Base-by-base conservation (phyloP, 768 basidiomycete genomes). In the Phallus indusiatus region DNA sequence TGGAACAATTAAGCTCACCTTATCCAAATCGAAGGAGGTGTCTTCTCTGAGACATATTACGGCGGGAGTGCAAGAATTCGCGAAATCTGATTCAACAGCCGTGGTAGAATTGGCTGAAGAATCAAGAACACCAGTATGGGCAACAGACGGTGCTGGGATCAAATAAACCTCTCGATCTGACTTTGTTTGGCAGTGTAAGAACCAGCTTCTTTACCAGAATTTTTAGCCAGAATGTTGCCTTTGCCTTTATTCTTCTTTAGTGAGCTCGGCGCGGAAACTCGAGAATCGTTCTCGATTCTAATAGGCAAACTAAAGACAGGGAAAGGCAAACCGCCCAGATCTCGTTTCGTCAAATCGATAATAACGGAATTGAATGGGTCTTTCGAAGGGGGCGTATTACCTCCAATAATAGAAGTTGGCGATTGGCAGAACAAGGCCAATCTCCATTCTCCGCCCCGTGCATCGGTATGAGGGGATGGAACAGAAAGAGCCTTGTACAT, bases 1-100 rank as follows among this genome's bases (percentile, higher is more conserved):
- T 36, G 20, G 20, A 48, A 24, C 28, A 2, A 9, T 11, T 17
- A 33, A 16, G 63, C 77, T 67, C 62, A 90, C 94, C 82, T 96
- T 95, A 76, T 96, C 94, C 4, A 95, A 76, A 67, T 94, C 94
- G 68, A 91, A 95, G 1, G 88, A 88, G 0, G 88, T 93, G 66
- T 90, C 86, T 66, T 96, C 94, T 17, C 72, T 75, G 21, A 96
- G 74, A 34, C 68, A 74, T 61, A 94, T 61, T 65, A 47, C 62
- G 56, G 24, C 56, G 5, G 61, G 20, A 21, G 24, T 58, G 5
- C 55, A 22, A 21, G 8, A 33, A 36, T 14, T 24, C 12, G 6
- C 42, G 33, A 14, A 57, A 16, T 12, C 47, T 12, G 11, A 14
- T 4, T 24, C 22, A 12, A 24, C 34, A 17, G 22, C 14, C 4